Evolutionary conservation across 2,329 filamentous ascomycete species (phyloP).

Genomic region (Graphiopsis chlorocephala): DNA sequence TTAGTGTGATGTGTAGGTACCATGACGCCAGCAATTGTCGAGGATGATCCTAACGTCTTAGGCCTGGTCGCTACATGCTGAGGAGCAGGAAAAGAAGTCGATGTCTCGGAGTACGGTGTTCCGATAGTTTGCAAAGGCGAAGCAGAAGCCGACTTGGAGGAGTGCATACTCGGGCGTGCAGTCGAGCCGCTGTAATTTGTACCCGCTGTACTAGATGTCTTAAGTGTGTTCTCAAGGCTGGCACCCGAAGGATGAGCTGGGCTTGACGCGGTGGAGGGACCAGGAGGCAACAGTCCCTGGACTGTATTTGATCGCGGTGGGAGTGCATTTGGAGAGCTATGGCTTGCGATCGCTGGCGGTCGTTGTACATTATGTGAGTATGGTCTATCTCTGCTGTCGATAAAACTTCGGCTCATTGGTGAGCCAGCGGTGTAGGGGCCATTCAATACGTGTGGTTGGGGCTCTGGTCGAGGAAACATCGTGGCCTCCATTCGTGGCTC

Average conservation of each 20-base stretch:
- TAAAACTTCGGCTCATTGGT: slow-evolving; percentile 30
- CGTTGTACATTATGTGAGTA: slow-evolving; percentile 22
- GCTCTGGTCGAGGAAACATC: slow-evolving; percentile 10
- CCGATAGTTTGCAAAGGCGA: slow-evolving; percentile 28
- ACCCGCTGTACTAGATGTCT: slow-evolving; percentile 5
- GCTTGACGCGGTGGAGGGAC: background rate
- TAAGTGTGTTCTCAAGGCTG: background rate
- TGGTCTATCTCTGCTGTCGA: slow-evolving; percentile 33
- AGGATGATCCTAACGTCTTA: slow-evolving; percentile 28
- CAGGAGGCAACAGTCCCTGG: background rate
- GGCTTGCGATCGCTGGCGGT: slow-evolving; percentile 17
- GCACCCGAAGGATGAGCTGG: background rate
- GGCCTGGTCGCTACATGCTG: slow-evolving; percentile 34
- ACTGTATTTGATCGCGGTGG: slow-evolving; percentile 1
- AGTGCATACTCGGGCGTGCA: slow-evolving; percentile 25
- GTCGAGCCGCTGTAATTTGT: slow-evolving; percentile 29
- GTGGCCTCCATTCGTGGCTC: slow-evolving; percentile 16
- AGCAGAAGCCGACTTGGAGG: slow-evolving; percentile 18
- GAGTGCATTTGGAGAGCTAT: slow-evolving; percentile 25
- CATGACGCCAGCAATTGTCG: slow-evolving; percentile 35
- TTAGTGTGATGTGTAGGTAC: slow-evolving; percentile 35
- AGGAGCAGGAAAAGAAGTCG: slow-evolving; percentile 31
- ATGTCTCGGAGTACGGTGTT: slow-evolving; percentile 31
- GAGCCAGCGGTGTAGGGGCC: slow-evolving; percentile 19
- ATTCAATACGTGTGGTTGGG: background rate